Evolutionary conservation across 73 alveolate species (phyloP), one percentile per base, ranked within the genome.

Genomic region (Blepharisma stoltei): DNA sequence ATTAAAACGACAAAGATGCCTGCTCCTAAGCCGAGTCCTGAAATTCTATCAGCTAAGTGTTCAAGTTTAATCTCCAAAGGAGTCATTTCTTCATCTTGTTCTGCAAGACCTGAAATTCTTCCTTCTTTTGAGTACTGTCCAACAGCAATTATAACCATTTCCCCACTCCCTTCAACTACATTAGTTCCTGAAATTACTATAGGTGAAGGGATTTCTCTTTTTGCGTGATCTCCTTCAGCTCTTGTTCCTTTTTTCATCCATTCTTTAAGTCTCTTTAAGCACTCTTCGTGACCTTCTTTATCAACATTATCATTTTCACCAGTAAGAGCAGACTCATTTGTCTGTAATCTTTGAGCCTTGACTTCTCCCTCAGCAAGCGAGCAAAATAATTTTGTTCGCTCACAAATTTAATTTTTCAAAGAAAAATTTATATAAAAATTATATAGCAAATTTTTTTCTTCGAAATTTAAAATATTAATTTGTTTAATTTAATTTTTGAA

Each of bases 291-390:
- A 66, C 66, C 65, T 68, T n/a, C 89, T 60, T 88, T 81, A 67
- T 90, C 69, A 82, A 87, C 69, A 45, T 90, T 92, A 73, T 88
- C 96, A 54, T 89, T 87, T 81, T 93, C 98, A 6, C 98, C 98
- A 23, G 98, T 93, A 89, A 93, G 81, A 54, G 98, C 97, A 67
- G 97, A 69, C 78, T 95, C 99, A 82, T 92, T 95, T 48, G 94
- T 84, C 50, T 86, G 85, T 20, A 93, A 67, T 25, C 89, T 96
- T 14, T 81, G 77, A 43, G 98, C 98, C 70, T 92, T 93, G n/a
- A n/a, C n/a, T n/a, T n/a, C n/a, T n/a, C n/a, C n/a, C n/a, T n/a
- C n/a, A n/a, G n/a, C n/a, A n/a, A n/a, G n/a, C n/a, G n/a, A n/a
- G n/a, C n/a, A n/a, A n/a, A n/a, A n/a, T n/a, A n/a, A n/a, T n/a